Evolutionary conservation across 2,329 filamentous ascomycete genomes (phyloP), one percentile per base, ranked within the genome.

Genomic region (Dothideomycetes sp.): DNA sequence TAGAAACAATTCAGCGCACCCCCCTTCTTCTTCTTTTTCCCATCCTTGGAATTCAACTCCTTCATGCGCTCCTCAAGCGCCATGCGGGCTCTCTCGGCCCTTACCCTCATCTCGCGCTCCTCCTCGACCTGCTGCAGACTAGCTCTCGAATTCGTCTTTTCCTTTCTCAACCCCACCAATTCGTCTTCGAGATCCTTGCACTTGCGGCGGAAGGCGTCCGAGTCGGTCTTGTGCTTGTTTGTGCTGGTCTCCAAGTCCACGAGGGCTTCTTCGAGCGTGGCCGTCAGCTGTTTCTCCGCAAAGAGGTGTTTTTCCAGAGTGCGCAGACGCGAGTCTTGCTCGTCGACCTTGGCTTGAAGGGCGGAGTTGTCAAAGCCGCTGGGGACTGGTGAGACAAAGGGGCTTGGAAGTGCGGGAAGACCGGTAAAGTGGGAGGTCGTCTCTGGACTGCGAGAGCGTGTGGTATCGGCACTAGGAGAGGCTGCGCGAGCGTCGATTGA

Each of bases 1-100:
- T 86, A 95, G 71, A 98, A 98, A 74, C 91, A 98, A 69, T 95
- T 96, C 63, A 98, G 73, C 50, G 83, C 88, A 54, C 82, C 79
- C n/a, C n/a, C 22, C 22, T 27, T 27, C 12, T 27, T 27, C 75
- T 94, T 94, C 74, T 89, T 94, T 71, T 93, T 91, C 68, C 84
- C 81, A 66, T 84, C 81, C 64, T 81, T 81, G 43, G 84, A 81
- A 55, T 89, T 87, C 79, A 98, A 59, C 40, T 65, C 63, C 34
- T 57, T 58, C 68, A 71, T 98, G 41, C 89, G 77, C 67, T 94
- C 86, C 65, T 98, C 89, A 18, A 98, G 75, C 54, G 94, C 84
- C 30, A 82, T 84, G 39, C 84, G 74, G 32, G 91, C 91, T 48
- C 83, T 78, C 68, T 98, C 91, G 27, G 93, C 88, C 47, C 89